phyloP scores from a whole-genome alignment of 2,329 filamentous ascomycete species.

The Ustulina deusta region DNA sequence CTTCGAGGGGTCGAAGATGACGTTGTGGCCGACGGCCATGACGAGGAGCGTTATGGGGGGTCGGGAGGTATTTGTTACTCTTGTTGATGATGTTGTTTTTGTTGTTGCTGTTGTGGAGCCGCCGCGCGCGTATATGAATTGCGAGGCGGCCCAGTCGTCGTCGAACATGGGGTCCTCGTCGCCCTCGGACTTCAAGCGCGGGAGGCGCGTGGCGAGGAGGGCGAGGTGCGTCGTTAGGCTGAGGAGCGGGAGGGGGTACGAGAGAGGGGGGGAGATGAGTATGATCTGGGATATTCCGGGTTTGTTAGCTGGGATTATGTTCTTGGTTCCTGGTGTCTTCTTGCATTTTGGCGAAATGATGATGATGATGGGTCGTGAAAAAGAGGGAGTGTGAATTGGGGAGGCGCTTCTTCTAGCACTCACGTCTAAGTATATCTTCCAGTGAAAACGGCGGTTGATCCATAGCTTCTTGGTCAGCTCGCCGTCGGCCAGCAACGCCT shows the following conservation, averaged over 20 bases:
- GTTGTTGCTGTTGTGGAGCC: slow-evolving; percentile 34
- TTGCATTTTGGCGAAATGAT: not conserved
- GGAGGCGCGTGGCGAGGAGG: slow-evolving; percentile 86
- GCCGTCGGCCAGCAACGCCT: slow-evolving; percentile 82
- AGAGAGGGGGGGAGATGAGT: slow-evolving; percentile 90
- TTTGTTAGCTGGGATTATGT: slow-evolving; percentile 27
- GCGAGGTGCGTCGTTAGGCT: slow-evolving; percentile 95
- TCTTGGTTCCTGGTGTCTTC: not conserved
- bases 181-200: slow-evolving; percentile 84
- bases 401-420: slow-evolving; percentile 52
- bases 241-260: slow-evolving; percentile 91
- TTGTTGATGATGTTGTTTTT: not conserved
- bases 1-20: slow-evolving; percentile 91
- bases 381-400: not conserved
- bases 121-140: slow-evolving; percentile 76
- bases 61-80: slow-evolving; percentile 54
- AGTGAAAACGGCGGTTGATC: slow-evolving; percentile 94
- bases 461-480: slow-evolving; percentile 77
- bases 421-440: slow-evolving; percentile 95
- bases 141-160: slow-evolving; percentile 93
- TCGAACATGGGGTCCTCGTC: slow-evolving; percentile 98
- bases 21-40: slow-evolving; percentile 84
- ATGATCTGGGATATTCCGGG: slow-evolving; percentile 73
- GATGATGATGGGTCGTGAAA: not conserved
- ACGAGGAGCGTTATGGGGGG: slow-evolving; percentile 93